Evolutionary conservation across 768 basidiomycete genomes (phyloP), one percentile per base, ranked within the genome.

Genomic region (Suillus subaureus): DNA sequence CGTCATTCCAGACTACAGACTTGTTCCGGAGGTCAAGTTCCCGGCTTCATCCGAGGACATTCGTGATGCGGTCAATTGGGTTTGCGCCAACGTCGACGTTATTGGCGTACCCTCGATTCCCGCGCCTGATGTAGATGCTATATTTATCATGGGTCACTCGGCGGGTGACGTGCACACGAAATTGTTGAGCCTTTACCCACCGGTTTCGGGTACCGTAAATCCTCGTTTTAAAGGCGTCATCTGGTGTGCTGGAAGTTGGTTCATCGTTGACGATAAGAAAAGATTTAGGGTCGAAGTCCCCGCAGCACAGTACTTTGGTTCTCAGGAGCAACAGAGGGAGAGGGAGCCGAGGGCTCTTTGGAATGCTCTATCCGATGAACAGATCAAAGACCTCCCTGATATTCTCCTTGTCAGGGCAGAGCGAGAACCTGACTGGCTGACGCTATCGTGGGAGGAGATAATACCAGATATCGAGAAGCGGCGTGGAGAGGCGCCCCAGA

Each of bases 1-100:
- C n/a, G 77, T 90, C 68, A 86, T 91, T 67, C 83, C 89, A 0
- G 88, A 91, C 76, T 91, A 91, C 68, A 85, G 88, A 0, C 82
- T 91, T 47, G 83, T 83, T 5, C 89, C 89, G 6, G 71, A 82
- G 37, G 82, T 82, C 64, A 78, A 73, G n/a, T 90, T 83, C 72
- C 90, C 90, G 0, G 79, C 77, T 0, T 79, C 83, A 1, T 82
- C 81, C 0, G 81, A 86, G 67, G 89, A 90, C 70, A 71, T 90
- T 8, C 83, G 83, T 15, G 87, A 89, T 66, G 88, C 89, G 13
- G 70, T 89, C 8, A 69, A 79, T 26, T 91, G 88, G 87, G 75
- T 82, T 35, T 84, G 63, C 49, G 78, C 42, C 73, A 88, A 78
- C 18, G 70, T 64, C 7, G 47, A 28, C 0, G 69, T 70, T 28